These are phyloP conservation scores for Cyclaneusma minus DNA, from an alignment of 2,329 filamentous ascomycete genomes.

Conservation along the genomic window DNA sequence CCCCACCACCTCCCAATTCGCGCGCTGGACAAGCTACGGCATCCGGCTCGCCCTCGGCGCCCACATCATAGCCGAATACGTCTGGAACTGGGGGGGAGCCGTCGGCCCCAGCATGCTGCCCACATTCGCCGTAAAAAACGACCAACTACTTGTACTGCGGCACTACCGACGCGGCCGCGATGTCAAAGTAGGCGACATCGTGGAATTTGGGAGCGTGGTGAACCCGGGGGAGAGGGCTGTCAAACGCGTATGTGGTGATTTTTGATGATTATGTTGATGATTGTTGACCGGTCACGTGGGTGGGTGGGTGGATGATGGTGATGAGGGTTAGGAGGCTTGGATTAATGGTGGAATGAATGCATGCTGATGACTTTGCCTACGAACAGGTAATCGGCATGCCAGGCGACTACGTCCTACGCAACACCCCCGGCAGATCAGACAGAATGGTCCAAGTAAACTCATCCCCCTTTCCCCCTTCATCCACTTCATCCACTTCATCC, in stretches of 20 bases:
- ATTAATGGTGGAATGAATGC: too few species aligned
- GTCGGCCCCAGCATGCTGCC: slow-evolving; percentile 80
- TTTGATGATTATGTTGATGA: slow-evolving; percentile 55
- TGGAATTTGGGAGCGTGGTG: slow-evolving; percentile 63
- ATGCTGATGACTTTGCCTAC: too few species aligned
- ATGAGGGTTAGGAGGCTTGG: slow-evolving; percentile 17
- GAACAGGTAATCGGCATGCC: slow-evolving; percentile 16
- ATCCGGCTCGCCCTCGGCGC: too few species aligned
- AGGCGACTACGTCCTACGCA: slow-evolving; percentile 54
- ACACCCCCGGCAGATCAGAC: slow-evolving; percentile 33
- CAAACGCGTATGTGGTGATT: slow-evolving; percentile 68
- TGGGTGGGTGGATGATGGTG: slow-evolving; percentile 38
- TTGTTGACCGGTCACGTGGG: slow-evolving; percentile 32
- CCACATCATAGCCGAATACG: slow-evolving; percentile 43
- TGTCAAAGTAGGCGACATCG: slow-evolving; percentile 66
- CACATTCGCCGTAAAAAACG: slow-evolving; percentile 53
- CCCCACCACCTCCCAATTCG: too few species aligned
- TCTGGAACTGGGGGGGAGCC: slow-evolving; percentile 41
- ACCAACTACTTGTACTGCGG: slow-evolving; percentile 54
- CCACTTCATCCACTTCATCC: too few species aligned
- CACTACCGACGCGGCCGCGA: slow-evolving; percentile 52
- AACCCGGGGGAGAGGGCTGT: slow-evolving; percentile 42
- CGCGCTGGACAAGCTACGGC: too few species aligned
- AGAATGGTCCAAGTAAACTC: slow-evolving; percentile 55
- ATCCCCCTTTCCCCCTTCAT: too few species aligned